Percentiles rank a stretch among this genome's conserved stretches.
Evolutionary conservation across 1,284 basidiomycete species (phyloP).

Genomic region (Xerocomus minutiporus): DNA sequence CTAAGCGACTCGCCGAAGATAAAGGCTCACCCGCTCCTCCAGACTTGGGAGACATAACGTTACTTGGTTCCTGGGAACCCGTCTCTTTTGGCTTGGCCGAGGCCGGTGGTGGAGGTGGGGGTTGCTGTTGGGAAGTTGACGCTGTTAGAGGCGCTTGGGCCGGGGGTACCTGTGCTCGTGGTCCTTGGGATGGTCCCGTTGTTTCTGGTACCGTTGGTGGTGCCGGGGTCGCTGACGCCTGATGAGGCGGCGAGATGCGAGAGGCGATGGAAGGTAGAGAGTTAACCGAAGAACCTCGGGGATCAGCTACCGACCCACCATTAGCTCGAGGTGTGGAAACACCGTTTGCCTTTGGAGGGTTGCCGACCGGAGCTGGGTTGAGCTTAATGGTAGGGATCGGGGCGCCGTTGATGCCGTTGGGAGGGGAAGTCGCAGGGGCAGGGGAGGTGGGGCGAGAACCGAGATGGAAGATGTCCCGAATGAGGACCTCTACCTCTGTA

Average conservation of each 20-base stretch:
- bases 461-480: slow-evolving; percentile 39
- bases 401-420: slow-evolving; percentile 14
- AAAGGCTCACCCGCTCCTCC: slow-evolving; percentile 31
- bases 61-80: neutral
- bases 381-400: slow-evolving; percentile 19
- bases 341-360: slow-evolving; percentile 20
- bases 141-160: neutral
- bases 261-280: slow-evolving; percentile 18
- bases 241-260: slow-evolving; percentile 5
- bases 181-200: neutral
- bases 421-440: slow-evolving; percentile 2
- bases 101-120: neutral
- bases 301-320: slow-evolving; percentile 31
- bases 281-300: slow-evolving; percentile 22
- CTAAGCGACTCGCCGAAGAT: slow-evolving; percentile 27
- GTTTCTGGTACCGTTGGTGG: neutral
- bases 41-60: neutral
- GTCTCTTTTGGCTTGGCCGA: slow-evolving; percentile 12
- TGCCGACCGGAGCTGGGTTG: slow-evolving; percentile 15
- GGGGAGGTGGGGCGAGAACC: slow-evolving; percentile 27
- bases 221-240: neutral
- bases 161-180: neutral
- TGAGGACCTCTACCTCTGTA: slow-evolving; percentile 34
- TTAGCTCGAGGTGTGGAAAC: slow-evolving; percentile 19
- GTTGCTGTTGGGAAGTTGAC: neutral